Evolutionary conservation across 2,329 filamentous ascomycete species (phyloP).

Genomic region (Pseudogymnoascus sp.): DNA sequence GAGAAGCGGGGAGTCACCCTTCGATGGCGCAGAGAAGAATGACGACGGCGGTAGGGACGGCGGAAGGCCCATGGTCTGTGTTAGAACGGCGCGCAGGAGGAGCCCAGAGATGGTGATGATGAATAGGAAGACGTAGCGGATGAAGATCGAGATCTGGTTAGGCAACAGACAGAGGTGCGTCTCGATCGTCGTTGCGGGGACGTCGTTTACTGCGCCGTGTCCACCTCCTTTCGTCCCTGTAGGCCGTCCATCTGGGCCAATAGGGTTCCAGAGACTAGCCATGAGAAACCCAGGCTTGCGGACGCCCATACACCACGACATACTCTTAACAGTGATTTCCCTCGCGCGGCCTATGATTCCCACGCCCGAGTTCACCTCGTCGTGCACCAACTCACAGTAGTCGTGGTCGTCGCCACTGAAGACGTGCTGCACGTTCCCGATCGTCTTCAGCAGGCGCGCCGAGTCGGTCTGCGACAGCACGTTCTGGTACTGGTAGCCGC

Average conservation of each 20-base stretch:
- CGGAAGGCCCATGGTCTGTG: slow-evolving; percentile 30
- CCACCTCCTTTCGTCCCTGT: slow-evolving; percentile 26
- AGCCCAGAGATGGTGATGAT: slow-evolving; percentile 44
- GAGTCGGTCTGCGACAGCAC: slow-evolving; percentile 74
- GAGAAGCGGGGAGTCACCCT: slow-evolving; percentile 4
- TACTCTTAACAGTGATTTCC: slow-evolving; percentile 92
- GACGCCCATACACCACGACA: slow-evolving; percentile 95
- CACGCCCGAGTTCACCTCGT: slow-evolving; percentile 43
- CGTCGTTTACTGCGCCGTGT: slow-evolving; percentile 26
- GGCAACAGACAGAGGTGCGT: slow-evolving; percentile 86
- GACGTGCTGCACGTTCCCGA: slow-evolving; percentile 75
- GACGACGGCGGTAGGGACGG: slow-evolving; percentile 5
- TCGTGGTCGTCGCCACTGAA: slow-evolving; percentile 98
- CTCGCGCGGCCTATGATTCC: slow-evolving; percentile 45
- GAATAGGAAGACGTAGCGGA: slow-evolving; percentile 63
- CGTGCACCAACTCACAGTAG: slow-evolving; percentile 85
- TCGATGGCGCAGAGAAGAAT: slow-evolving; percentile 18
- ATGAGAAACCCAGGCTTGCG: slow-evolving; percentile 79
- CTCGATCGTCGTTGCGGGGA: slow-evolving; percentile 57
- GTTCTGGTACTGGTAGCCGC: slow-evolving; percentile 95
- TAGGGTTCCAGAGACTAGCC: slow-evolving; percentile 85
- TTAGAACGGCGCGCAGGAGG: slow-evolving; percentile 45
- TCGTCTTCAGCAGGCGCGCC: slow-evolving; percentile 61
- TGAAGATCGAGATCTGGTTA: slow-evolving; percentile 76
- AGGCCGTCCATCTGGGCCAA: slow-evolving; percentile 52